phyloP scores from a whole-genome alignment of 192 early-diverging fungal genomes.

The Mortierella hygrophila region DNA sequence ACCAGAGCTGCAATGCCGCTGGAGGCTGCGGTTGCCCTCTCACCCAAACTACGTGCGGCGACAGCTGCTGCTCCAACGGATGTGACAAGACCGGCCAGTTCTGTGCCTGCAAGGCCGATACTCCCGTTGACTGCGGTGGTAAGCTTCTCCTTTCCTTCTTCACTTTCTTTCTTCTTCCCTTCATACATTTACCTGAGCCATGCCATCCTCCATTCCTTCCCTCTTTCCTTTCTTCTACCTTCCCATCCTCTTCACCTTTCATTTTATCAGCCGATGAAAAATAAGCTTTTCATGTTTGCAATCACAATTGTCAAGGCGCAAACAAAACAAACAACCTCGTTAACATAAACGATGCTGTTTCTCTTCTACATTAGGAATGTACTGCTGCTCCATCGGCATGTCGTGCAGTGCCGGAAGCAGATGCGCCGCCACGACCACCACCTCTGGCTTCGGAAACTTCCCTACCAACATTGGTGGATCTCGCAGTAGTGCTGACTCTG shows the following conservation, averaged over 20 bases:
- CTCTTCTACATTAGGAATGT: background rate
- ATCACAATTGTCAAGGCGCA: background rate
- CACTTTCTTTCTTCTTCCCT: background rate
- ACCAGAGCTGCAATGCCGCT: slow-evolving; percentile 6
- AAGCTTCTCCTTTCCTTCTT: background rate
- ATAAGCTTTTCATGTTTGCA: background rate
- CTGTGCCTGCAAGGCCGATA: background rate
- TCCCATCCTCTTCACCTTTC: background rate
- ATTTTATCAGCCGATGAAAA: background rate
- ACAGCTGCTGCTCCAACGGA: slow-evolving; percentile 31
- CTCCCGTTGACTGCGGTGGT: slow-evolving; percentile 24
- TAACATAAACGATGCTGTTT: background rate
- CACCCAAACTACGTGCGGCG: slow-evolving; percentile 10
- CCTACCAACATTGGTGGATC: background rate
- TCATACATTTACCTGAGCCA: too few species aligned
- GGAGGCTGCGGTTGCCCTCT: slow-evolving; percentile 32
- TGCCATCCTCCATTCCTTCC: background rate
- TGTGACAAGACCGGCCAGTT: slow-evolving; percentile 6
- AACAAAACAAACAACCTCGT: background rate
- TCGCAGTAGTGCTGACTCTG: background rate
- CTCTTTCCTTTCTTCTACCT: background rate
- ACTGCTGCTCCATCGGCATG: background rate
- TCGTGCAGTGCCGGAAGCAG: background rate
- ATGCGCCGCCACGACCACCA: background rate
- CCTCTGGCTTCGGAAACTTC: background rate